phyloP scores from a whole-genome alignment of 495 filamentous ascomycete genomes.

The Penicillium riverlandense region DNA sequence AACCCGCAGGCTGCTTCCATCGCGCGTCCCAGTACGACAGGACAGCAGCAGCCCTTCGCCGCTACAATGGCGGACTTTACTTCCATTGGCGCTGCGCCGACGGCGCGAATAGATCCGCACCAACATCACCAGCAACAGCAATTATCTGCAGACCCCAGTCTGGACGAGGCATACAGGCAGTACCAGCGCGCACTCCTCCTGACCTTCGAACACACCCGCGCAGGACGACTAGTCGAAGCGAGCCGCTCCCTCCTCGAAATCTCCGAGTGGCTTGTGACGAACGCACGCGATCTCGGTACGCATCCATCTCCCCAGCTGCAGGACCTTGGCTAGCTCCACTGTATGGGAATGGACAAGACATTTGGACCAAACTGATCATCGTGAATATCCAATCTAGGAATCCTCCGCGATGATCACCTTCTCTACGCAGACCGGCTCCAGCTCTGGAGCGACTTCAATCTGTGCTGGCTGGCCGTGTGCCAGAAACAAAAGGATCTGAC shows the following conservation, averaged over 20 bases:
- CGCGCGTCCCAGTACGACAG: conserved; percentile 38
- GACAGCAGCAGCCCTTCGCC: conserved; percentile 36
- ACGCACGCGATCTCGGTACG: conserved; percentile 81
- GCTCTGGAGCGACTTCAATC: conserved; percentile 93
- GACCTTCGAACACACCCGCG: conserved; percentile 68
- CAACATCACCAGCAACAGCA: conserved; percentile 13
- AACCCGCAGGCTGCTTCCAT: conserved; percentile 39
- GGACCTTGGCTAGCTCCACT: neutral
- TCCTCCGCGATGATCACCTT: conserved; percentile 67
- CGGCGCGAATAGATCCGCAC: conserved; percentile 26
- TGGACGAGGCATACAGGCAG: conserved; percentile 60
- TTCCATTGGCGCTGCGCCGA: conserved; percentile 21
- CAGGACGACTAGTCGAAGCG: conserved; percentile 66
- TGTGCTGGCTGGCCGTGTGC: conserved; percentile 82
- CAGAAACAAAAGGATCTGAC: conserved; percentile 81
- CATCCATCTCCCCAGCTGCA: conserved; percentile 12
- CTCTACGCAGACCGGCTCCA: conserved; percentile 64
- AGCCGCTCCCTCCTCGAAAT: conserved; percentile 66
- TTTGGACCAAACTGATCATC: no score
- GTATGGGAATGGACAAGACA: no score
- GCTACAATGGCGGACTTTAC: conserved; percentile 48
- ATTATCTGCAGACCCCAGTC: conserved; percentile 23
- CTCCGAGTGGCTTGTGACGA: conserved; percentile 77
- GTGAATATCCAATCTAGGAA: conserved; percentile 32
- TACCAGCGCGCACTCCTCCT: conserved; percentile 68